Evolutionary conservation across 176 grass and related monocot species (phyloP).

Genomic region (Eremochloa ophiuroides): DNA sequence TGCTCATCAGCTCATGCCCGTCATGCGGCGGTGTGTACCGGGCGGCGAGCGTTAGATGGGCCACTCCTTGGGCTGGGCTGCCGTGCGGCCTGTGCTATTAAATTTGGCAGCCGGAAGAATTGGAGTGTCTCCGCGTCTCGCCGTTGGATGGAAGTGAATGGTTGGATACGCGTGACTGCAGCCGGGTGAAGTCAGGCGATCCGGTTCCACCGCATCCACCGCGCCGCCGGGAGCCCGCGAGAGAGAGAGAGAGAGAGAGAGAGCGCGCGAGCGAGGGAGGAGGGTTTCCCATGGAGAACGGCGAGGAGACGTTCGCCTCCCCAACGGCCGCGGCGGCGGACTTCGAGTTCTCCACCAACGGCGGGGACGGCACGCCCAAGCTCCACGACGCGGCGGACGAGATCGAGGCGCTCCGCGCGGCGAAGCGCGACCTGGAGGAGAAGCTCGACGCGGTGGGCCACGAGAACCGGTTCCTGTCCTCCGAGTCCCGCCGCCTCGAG

Average conservation of each 20-base stretch:
- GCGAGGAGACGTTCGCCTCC: constrained; percentile 54
- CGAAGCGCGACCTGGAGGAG: constrained; percentile 52
- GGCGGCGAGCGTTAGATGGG: too few species aligned
- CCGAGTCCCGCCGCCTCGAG: constrained; percentile 48
- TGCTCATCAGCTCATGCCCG: too few species aligned
- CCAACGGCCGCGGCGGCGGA: constrained; percentile 24
- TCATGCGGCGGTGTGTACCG: too few species aligned
- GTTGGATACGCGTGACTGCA: too few species aligned
- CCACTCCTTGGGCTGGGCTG: too few species aligned
- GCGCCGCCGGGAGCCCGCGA: constrained; percentile 17
- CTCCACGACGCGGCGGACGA: constrained; percentile 28
- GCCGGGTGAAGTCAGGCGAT: too few species aligned
- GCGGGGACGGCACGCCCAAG: constrained; percentile 11
- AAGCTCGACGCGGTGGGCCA: constrained; percentile 31
- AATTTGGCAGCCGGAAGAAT: too few species aligned
- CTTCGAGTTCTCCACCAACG: constrained; percentile 39
- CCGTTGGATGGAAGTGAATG: too few species aligned
- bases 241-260: not conserved
- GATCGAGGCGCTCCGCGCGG: constrained; percentile 37
- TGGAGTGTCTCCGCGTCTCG: too few species aligned
- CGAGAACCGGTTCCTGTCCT: constrained; percentile 35
- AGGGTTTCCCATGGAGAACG: constrained; percentile 48
- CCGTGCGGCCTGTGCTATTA: too few species aligned
- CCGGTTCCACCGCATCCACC: constrained; percentile 17
- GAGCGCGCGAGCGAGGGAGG: not conserved